Base-by-base conservation (phyloP, 805 yeast species). In the Candida sanyiensis region DNA sequence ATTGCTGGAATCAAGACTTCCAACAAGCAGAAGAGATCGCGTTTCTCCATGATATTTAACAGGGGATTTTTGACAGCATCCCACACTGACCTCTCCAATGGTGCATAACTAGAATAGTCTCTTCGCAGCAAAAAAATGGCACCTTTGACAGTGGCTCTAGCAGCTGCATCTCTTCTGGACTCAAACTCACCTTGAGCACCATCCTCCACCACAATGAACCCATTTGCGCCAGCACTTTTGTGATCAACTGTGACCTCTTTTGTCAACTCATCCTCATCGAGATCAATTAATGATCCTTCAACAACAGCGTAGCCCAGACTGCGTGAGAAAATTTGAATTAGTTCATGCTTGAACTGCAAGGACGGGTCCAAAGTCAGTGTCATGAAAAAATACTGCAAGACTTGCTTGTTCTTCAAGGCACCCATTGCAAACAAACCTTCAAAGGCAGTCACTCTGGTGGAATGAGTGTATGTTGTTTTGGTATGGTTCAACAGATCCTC, bases 381-480 rank as follows among this genome's bases (percentile, higher is more conserved):
- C 21, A 74, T 66, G 48, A 85, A 76, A 43, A 79, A 75, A 49
- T 84, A 84, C 15, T 69, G 63, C 45, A 88, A 54, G 4, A 88
- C 65, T 22, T 67, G 64, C 11, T 66, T 58, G 50, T 85, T 84
- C 43, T 78, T 80, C 46, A 89, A 58, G 1, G 93, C 96, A 16
- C 97, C 96, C 33, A 85, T 62, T 4, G 72, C 49, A 37, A 93
- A 63, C 22, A 93, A 52, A 0, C 87, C 83, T 40, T 74, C 72
- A 54, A 85, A 80, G 0, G 96, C 89, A 20, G 72, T 70, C 8
- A 82, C 51, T 29, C 95, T 61, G 1, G 85, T 69, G 17, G 75
- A 79, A 17, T 65, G 61, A 7, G 67, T 59, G 40, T 64, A 65
- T n/a, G 59, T 62, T 0, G 67, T 62, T 31, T 64, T 61, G 0